Evolutionary conservation across 2,329 filamentous ascomycete species (phyloP).

Genomic region (Elsinoe batatas): DNA sequence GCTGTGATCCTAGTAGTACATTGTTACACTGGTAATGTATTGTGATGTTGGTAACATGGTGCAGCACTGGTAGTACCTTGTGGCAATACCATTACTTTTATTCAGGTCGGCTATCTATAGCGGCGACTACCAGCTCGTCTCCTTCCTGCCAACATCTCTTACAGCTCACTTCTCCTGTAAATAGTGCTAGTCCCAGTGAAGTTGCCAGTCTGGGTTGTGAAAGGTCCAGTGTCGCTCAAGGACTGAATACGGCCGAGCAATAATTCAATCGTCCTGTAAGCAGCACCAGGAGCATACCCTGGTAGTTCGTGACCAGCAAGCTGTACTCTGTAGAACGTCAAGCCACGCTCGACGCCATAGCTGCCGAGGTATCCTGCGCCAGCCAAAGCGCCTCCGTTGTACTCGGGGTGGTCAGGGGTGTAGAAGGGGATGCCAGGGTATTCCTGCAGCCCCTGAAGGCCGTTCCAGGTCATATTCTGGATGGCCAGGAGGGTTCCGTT

Average conservation of each 20-base stretch:
- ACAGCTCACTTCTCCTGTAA: conserved; percentile 3
- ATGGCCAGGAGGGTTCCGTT: conserved; percentile 44
- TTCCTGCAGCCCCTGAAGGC: conserved; percentile 36
- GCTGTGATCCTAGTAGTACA: too few relatives aligned
- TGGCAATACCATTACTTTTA: not conserved
- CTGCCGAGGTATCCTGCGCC: conserved; percentile 33
- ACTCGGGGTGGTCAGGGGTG: conserved; percentile 36
- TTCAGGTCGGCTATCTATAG: not conserved
- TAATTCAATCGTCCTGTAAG: conserved; percentile 65
- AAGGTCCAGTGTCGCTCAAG: conserved; percentile 33
- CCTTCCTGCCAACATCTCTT: not conserved
- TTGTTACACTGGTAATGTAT: too few relatives aligned
- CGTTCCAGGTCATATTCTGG: conserved; percentile 47
- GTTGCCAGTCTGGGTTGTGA: conserved; percentile 28
- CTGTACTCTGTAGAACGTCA: conserved; percentile 37
- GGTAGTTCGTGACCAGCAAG: conserved; percentile 36
- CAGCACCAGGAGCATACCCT: conserved; percentile 41
- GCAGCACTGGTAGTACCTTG: not conserved
- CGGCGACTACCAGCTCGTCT: not conserved
- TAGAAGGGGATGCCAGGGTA: conserved; percentile 34
- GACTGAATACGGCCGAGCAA: conserved; percentile 59
- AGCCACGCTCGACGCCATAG: conserved; percentile 35
- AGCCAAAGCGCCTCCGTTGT: conserved; percentile 30
- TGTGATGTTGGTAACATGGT: not conserved
- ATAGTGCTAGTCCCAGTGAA: conserved; percentile 16